Evolutionary conservation across 2,329 filamentous ascomycete species (phyloP).

Genomic region (Seiridium cupressi): DNA sequence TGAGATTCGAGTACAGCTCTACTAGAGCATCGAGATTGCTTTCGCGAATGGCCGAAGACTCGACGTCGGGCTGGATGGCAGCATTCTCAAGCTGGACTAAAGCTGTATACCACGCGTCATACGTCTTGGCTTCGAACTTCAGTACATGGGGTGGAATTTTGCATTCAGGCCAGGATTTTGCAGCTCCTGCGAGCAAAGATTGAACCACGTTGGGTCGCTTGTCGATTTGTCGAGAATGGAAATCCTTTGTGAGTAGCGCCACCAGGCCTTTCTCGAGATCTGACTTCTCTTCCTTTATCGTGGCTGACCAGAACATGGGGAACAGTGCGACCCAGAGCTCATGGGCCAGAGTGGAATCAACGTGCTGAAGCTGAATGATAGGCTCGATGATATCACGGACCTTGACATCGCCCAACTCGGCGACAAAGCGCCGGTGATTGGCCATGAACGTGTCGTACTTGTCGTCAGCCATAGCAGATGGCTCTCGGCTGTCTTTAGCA

Average conservation of each 20-base stretch:
- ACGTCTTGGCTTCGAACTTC: constrained; percentile 91
- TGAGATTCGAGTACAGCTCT: constrained; percentile 83
- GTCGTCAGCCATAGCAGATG: constrained; percentile 74
- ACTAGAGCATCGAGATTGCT: constrained; percentile 96
- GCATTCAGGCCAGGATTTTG: constrained; percentile 80
- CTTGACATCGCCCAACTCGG: constrained; percentile 81
- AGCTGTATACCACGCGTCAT: constrained; percentile 96
- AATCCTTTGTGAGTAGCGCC: constrained; percentile 89
- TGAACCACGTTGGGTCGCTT: constrained; percentile 94
- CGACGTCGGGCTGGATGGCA: constrained; percentile 78
- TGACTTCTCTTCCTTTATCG: constrained; percentile 80
- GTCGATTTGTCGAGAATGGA: constrained; percentile 90
- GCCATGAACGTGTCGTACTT: constrained; percentile 77
- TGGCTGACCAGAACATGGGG: constrained; percentile 89
- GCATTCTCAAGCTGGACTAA: constrained; percentile 86
- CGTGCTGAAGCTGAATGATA: constrained; percentile 86
- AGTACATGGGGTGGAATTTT: constrained; percentile 94
- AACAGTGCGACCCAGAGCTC: constrained; percentile 90
- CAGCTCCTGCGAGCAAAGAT: constrained; percentile 83
- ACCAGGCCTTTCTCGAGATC: constrained; percentile 92
- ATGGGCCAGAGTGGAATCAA: constrained; percentile 77
- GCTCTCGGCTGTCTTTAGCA: constrained; percentile 63
- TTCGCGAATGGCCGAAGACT: constrained; percentile 81
- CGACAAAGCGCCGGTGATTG: constrained; percentile 78
- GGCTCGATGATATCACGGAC: constrained; percentile 88